These are phyloP conservation scores for Hypoxylon subgilvum DNA, from an alignment of 495 filamentous ascomycete genomes.

Conservation along the genomic window DNA sequence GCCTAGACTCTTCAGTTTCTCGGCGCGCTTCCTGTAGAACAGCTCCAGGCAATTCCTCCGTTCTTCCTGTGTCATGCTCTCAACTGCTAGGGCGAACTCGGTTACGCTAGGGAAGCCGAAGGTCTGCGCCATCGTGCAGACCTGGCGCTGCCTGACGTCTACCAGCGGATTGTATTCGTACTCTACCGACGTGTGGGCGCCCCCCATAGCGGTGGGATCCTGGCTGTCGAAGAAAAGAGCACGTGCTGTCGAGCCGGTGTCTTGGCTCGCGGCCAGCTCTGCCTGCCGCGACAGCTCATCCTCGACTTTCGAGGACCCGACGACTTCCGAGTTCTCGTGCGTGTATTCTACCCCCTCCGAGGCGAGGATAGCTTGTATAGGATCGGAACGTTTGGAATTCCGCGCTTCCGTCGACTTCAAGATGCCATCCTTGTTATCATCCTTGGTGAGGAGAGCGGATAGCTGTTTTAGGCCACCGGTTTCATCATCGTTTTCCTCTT, in stretches of 20 bases:
- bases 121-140: conserved; percentile 83
- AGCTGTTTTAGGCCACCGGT: conserved; percentile 78
- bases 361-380: conserved; percentile 87
- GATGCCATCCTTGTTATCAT: conserved; percentile 48
- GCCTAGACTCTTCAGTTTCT: conserved; percentile 41
- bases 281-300: conserved; percentile 77
- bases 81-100: conserved; percentile 92
- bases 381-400: conserved; percentile 64
- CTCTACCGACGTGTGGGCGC: conserved; percentile 46
- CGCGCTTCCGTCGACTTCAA: conserved; percentile 35
- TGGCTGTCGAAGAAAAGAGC: conserved; percentile 47
- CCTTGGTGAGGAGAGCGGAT: conserved; percentile 69
- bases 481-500: conserved; percentile 55
- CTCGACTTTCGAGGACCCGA: conserved; percentile 87
- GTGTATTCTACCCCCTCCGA: conserved; percentile 92
- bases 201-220: conserved; percentile 13
- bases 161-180: conserved; percentile 78
- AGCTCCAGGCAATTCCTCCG: conserved; percentile 76
- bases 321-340: conserved; percentile 94
- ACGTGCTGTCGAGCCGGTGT: conserved; percentile 42
- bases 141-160: conserved; percentile 79
- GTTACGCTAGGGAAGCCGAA: conserved; percentile 78
- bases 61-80: conserved; percentile 89
- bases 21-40: conserved; percentile 69
- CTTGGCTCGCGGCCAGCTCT: conserved; percentile 64